Percentiles rank a stretch among this genome's conserved stretches.
phyloP scores from a whole-genome alignment of 225 moss, liverwort and hornwort genomes.

The Antitrichia curtipendula region DNA sequence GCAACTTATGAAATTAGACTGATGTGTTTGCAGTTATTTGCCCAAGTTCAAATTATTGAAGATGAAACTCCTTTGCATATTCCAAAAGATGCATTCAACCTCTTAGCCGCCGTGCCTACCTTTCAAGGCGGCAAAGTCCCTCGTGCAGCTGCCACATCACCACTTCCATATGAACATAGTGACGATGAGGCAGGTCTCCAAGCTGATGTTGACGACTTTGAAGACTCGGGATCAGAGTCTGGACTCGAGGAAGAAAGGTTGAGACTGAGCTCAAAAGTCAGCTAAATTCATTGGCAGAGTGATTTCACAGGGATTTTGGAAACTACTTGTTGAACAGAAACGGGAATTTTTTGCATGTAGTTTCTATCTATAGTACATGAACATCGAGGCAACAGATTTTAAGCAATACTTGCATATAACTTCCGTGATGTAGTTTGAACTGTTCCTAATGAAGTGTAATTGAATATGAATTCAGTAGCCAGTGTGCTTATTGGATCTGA shows the following conservation, averaged over 20 bases:
- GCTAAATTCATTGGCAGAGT: background rate
- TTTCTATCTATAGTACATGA: background rate
- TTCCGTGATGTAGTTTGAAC: background rate
- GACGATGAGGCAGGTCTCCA: constrained; percentile 69
- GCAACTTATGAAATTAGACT: background rate
- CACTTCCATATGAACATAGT: constrained; percentile 52
- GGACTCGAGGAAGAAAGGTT: constrained; percentile 42
- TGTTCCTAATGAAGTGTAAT: background rate
- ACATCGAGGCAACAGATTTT: background rate
- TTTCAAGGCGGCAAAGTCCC: constrained; percentile 82
- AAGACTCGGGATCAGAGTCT: constrained; percentile 68
- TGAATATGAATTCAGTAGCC: background rate
- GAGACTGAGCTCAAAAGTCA: background rate
- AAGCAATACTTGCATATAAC: background rate
- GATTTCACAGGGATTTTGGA: background rate
- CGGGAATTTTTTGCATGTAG: background rate
- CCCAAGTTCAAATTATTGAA: constrained; percentile 90
- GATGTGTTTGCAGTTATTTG: constrained; percentile 60
- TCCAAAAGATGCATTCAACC: constrained; percentile 71
- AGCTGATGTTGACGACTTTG: constrained; percentile 60
- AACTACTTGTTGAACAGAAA: background rate
- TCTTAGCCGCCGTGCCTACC: constrained; percentile 60
- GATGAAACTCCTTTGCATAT: constrained; percentile 78
- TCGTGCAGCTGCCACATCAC: constrained; percentile 44
- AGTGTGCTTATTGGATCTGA: background rate